Evolutionary conservation across 441 rosid species (phyloP), one percentile per base, ranked within the genome.

Genomic region (Theobroma grandiflorum): DNA sequence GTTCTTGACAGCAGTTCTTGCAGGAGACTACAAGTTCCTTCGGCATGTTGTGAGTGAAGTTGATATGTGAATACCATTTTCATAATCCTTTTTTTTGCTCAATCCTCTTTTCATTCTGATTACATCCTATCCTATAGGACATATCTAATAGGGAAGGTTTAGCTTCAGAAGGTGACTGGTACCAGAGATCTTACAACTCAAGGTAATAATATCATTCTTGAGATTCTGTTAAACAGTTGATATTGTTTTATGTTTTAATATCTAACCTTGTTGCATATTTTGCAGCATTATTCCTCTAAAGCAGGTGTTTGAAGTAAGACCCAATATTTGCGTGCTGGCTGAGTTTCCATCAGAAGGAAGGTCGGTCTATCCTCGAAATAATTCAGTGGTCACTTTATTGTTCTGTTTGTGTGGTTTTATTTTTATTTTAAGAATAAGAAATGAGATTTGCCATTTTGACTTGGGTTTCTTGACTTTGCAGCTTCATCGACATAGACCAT

Each of bases 141-240:
- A 82, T 93, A 81, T 93, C 97, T 59, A 90, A 90, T 65, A 87
- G 92, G 82, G 94, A 92, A 86, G 97, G 93, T 58, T 86, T 88
- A 85, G 93, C 91, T 72, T 84, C 91, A 58, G 92, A 89, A 58
- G 83, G 85, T 83, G 96, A 91, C 79, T 89, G 91, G 87, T 90
- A 89, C 37, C 78, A 79, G 66, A 86, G 91, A 86, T 88, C 92
- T 78, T 90, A 83, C 79, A 50, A 68, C 58, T 88, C 87, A 18
- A 85, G 89, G 95, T 91, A 85, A 49, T 68, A 14, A 45, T 63
- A 43, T 47, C 63, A 38, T 66, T 72, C 55, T 71, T 31, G 64
- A 73, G 31, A 18, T 63, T 72, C 43, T 80, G 47, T 57, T 70
- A 73, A 35, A 53, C 47, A 12, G 33, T 47, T 35, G 49, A 58